Evolutionary conservation across 306 rosid genomes (phyloP), one percentile per base, ranked within the genome.

Genomic region (Cajanus cajan): DNA sequence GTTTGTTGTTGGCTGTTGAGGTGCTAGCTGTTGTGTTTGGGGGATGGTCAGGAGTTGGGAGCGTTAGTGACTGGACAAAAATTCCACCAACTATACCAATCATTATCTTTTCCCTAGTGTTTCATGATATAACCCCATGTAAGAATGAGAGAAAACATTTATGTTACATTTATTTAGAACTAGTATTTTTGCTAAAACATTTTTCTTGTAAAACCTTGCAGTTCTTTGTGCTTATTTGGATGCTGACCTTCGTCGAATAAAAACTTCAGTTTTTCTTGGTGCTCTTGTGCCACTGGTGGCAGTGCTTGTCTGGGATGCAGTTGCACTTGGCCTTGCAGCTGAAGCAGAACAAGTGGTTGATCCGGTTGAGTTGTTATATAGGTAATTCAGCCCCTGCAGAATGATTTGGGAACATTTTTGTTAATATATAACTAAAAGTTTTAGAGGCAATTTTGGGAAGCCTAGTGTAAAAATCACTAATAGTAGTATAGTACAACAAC

Each of bases 221-320:
- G 97, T 90, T 81, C 86, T 92, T 59, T 90, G 97, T 78, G 91
- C 95, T 79, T 90, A 92, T 86, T 74, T 90, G 88, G 97, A 87
- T 9, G 87, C 90, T 39, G 95, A 92, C 72, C 82, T 90, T 64
- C 68, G 13, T 39, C 89, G 97, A 22, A 62, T 86, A 71, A 86
- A 87, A 82, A 80, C 84, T 76, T 90, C 93, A 24, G 81, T 92
- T 73, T 72, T 92, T 72, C 77, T 89, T 48, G 95, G 95, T 45
- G 85, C 95, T 77, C 66, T 90, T 77, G 87, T 89, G 83, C 95
- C 97, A 31, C 40, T 89, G 83, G 52, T 86, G 24, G 86, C 87
- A 71, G 55, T 90, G 43, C 90, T 92, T 57, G 72, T 89, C 47
- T 92, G 97, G 97, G 90, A 89, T 85, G 90, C 88, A 73, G 71